Base-by-base conservation (phyloP, 768 basidiomycete genomes). In the Psilocybe cubensis region DNA sequence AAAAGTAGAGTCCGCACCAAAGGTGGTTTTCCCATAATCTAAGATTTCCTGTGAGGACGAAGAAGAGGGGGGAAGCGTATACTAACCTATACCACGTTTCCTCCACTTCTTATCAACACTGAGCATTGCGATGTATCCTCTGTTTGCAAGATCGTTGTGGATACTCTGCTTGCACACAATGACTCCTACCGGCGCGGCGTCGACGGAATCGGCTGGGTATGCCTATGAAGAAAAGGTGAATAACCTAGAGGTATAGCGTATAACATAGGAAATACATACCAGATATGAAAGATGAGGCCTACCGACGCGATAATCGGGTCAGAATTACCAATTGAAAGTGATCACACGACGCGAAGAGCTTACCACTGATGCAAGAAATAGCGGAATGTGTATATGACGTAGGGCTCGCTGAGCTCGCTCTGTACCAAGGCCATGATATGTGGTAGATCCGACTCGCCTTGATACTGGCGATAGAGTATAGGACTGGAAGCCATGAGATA, bases 71-170 rank as follows among this genome's bases (percentile, higher is more conserved):
- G 71, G 64, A 60, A 67, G 63, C 52, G 59, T 57, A 60, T 55
- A 82, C 90, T 70, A 71, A 94, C 94, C 94, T 70, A 98, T 94
- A 29, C 97, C 96, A 52, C 88, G 86, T 72, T 96, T 91, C 33
- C 96, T 81, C 84, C 87, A 97, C 35, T 79, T 73, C 72, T 87
- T 88, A 72, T 83, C 82, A 25, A 98, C 94, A 67, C 92, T 94
- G 54, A 98, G 84, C 97, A 98, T 98, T 33, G 96, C 97, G 57
- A 99, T 96, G 70, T 99, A 99, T 12, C 97, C 97, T 69, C 97
- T 76, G 69, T 94, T 92, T 9, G 84, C 77, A 35, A 77, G 74
- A 60, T 88, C 83, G 54, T 79, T 79, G 75, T 98, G 97, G 70
- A 84, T 80, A 65, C 94, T 94, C 74, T 97, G 96, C 79, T 98